Conservation (phyloP, 2,329 filamentous ascomycete genomes). For the Orbilia javanica region DNA sequence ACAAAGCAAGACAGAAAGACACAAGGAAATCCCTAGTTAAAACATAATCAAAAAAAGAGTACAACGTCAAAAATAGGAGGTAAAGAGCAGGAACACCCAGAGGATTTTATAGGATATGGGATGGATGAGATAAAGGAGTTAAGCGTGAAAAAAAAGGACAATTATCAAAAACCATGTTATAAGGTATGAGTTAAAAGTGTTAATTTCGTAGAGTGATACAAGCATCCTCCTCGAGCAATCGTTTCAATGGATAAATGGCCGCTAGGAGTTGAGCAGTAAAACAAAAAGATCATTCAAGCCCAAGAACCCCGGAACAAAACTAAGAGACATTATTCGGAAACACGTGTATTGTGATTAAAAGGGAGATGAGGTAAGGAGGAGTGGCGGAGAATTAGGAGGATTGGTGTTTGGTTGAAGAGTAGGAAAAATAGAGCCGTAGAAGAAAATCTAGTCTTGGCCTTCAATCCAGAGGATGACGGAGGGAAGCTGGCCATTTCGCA, state of each 20-base stretch:
- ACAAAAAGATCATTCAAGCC: constrained; percentile 1
- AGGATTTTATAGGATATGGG: not conserved
- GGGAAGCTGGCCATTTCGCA: constrained; percentile 33
- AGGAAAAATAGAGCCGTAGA: not conserved
- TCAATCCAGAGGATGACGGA: constrained; percentile 35
- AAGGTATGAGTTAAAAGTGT: constrained; percentile 17
- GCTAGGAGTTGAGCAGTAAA: constrained; percentile 21
- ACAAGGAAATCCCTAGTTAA: constrained; percentile 10
- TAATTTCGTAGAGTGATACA: constrained; percentile 27
- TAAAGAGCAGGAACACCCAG: constrained; percentile 23
- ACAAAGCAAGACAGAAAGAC: not conserved
- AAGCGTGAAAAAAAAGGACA: not conserved
- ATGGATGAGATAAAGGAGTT: constrained; percentile 2
- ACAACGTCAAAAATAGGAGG: not conserved
- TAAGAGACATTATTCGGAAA: constrained; percentile 30
- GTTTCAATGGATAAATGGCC: constrained; percentile 13
- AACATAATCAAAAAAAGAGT: not conserved
- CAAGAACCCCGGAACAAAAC: not conserved
- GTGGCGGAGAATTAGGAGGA: not conserved
- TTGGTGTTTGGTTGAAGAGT: not conserved
- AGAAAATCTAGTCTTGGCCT: constrained; percentile 15
- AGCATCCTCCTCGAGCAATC: constrained; percentile 17
- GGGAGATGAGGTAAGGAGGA: not conserved
- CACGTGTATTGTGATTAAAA: not conserved
- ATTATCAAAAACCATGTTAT: constrained; percentile 15